Conservation (phyloP, 2,329 filamentous ascomycete genomes). For the Fusarium devonianum region DNA sequence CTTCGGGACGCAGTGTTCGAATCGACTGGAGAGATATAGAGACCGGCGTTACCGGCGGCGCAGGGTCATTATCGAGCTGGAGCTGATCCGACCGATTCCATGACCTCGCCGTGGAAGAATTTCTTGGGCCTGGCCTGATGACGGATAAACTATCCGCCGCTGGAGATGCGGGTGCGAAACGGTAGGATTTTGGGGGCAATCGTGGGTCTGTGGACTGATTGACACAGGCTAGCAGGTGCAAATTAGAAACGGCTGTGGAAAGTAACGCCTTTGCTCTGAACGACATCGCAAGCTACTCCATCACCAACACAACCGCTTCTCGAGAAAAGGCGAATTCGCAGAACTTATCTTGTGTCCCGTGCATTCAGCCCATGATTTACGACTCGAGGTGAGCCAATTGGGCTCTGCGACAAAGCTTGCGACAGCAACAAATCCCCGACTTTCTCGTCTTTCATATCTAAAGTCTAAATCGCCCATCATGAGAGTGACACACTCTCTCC, state of each 20-base stretch:
- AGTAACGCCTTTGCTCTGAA: conserved; percentile 8
- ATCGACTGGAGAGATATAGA: conserved; percentile 7
- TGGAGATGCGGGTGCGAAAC: conserved; percentile 13
- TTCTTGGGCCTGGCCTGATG: conserved; percentile 37
- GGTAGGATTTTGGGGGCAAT: neutral
- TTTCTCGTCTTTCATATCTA: neutral
- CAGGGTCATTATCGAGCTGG: conserved; percentile 38
- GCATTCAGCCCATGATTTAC: conserved; percentile 31
- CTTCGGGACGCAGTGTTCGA: neutral
- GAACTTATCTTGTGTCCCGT: neutral
- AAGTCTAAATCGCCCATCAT: conserved; percentile 46
- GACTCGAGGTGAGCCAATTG: conserved; percentile 43
- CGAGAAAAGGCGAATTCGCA: conserved; percentile 1
- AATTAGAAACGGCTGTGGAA: conserved; percentile 3
- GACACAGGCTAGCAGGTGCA: conserved; percentile 23
- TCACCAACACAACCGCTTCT: neutral
- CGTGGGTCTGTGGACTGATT: neutral
- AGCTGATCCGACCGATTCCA: conserved; percentile 12
- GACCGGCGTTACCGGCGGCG: conserved; percentile 37
- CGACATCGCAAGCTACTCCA: conserved; percentile 5
- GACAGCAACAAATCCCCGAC: conserved; percentile 2
- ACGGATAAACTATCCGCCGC: conserved; percentile 36
- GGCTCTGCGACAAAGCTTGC: conserved; percentile 27
- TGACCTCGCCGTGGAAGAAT: conserved; percentile 31
- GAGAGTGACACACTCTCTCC: conserved; percentile 53